Evolutionary conservation across 2,329 filamentous ascomycete genomes (phyloP), one percentile per base, ranked within the genome.

Genomic region (Magnaporthiopsis incrustans): DNA sequence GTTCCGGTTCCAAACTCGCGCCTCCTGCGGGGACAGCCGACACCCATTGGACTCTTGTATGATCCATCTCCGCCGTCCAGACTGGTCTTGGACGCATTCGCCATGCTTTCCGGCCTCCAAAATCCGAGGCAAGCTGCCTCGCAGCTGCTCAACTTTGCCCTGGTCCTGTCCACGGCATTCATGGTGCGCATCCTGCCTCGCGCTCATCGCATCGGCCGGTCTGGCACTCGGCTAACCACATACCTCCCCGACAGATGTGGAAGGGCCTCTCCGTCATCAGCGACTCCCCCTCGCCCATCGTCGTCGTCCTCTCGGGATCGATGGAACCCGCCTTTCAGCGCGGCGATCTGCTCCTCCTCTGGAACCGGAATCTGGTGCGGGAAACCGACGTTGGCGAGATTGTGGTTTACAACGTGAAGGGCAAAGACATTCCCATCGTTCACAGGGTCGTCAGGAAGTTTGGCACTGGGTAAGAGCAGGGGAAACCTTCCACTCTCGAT

Each of bases 381-480:
- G 83, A 85, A 67, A 84, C 82, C 2, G 78, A 79, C 58, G 82
- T 85, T 22, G 73, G 73, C 64, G 73, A 75, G 64, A 66, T 87
- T n/a, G 84, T 86, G 11, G 84, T 87, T 12, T 87, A 87, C 77
- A 96, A 96, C 73, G 90, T 97, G 63, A 85, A 87, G 74, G 92
- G 89, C 65, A 99, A 98, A 81, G 91, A 97, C 69, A 98, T 99
- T 68, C 95, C 95, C 35, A 99, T 99, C 76, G 95, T 99, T 69
- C 95, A 99, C 79, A 83, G 95, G 62, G 85, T 98, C 12, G 89
- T 98, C 64, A 85, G 93, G 77, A 87, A 86, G 73, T 89, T 88
- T 73, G 86, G 86, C 27, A 71, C 71, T 35, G 85, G 85, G 80
- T 84, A 72, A 65, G 81, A 30, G 30, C 30, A 30, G 75, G 61